Evolutionary conservation across 2,329 filamentous ascomycete genomes (phyloP), one percentile per base, ranked within the genome.

Genomic region (Cadophora sp.): DNA sequence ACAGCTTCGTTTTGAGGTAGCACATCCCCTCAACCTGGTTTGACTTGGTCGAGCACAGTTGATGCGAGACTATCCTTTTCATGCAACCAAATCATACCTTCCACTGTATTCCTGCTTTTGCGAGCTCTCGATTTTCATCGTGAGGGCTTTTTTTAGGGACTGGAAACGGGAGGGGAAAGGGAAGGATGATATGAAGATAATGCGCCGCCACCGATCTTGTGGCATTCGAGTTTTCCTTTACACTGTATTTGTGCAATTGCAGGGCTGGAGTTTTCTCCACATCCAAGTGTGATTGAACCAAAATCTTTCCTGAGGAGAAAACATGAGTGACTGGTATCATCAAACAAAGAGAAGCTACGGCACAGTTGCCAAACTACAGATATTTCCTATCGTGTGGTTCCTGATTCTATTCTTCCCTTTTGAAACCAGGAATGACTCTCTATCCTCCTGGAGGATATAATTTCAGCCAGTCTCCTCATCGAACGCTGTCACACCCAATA

Each of bases 51-150:
- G n/a, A 24, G 56, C 56, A 48, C 37, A 46, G 16, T 31, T 48
- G 31, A 50, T 40, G 26, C 63, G 11, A 65, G 37, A 34, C 34
- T 16, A 43, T 31, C n/a, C n/a, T 16, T 58, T 31, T 31, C 9
- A 34, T 58, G 29, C 24, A 24, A 11, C 16, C 26, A 34, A 55
- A 65, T 37, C 63, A 46, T 48, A 34, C 48, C 43, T 59, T 34
- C 53, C 37, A 26, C 27, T 65, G 63, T 65, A 64, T 59, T 65
- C 50, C 40, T 65, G 53, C 14, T 40, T 50, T 65, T 56, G 50
- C 34, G 26, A n/a, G 37, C 27, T 59, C 24, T 48, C 22, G 53
- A 48, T 34, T 59, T 46, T 24, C 19, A 50, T 64, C 31, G 43
- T 59, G 34, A 34, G 40, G 40, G 63, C 43, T 59, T 59, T 65